A percentile compares a stretch with the other conserved stretches of the same genome.
Evolutionary conservation across 2,329 filamentous ascomycete genomes (phyloP).

Genomic region (Cyphellophora attinorum): DNA sequence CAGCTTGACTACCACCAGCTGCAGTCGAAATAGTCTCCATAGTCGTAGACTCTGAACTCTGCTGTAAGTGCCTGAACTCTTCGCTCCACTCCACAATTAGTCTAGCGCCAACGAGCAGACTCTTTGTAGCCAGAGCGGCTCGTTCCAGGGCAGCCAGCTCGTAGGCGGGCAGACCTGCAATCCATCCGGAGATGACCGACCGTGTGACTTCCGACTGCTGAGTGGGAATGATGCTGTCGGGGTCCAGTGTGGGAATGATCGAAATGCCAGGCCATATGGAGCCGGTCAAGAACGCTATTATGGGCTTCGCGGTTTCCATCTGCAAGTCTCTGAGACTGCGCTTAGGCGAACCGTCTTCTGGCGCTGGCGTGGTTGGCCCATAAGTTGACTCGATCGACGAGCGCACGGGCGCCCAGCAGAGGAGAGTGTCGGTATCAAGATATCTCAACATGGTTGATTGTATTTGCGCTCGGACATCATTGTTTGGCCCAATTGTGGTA

Average conservation of each 20-base stretch:
- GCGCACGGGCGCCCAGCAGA: conserved; percentile 72
- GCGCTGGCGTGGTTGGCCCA: conserved; percentile 35
- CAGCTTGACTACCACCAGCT: not conserved
- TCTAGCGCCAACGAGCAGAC: conserved; percentile 65
- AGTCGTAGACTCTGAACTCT: conserved; percentile 19
- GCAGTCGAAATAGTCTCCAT: conserved; percentile 1
- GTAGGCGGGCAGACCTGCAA: conserved; percentile 60
- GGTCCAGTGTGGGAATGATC: conserved; percentile 72
- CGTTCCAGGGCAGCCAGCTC: conserved; percentile 83
- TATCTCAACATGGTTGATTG: conserved; percentile 67
- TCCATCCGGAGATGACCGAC: conserved; percentile 69
- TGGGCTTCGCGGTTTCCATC: conserved; percentile 55
- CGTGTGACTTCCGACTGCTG: conserved; percentile 65
- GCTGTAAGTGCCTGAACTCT: conserved; percentile 48
- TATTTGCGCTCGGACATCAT: conserved; percentile 53
- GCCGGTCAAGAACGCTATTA: conserved; percentile 61
- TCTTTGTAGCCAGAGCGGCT: conserved; percentile 76
- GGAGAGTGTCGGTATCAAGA: conserved; percentile 79
- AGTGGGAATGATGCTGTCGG: conserved; percentile 65
- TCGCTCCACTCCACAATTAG: conserved; percentile 83
- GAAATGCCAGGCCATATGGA: conserved; percentile 76
- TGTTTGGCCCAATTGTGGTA: conserved; percentile 21
- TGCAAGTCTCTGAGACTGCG: conserved; percentile 65
- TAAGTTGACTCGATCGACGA: conserved; percentile 40
- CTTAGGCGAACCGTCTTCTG: conserved; percentile 32